phyloP scores from a whole-genome alignment of 139 green algal genomes.

The Edaphochlamys debaryana region DNA sequence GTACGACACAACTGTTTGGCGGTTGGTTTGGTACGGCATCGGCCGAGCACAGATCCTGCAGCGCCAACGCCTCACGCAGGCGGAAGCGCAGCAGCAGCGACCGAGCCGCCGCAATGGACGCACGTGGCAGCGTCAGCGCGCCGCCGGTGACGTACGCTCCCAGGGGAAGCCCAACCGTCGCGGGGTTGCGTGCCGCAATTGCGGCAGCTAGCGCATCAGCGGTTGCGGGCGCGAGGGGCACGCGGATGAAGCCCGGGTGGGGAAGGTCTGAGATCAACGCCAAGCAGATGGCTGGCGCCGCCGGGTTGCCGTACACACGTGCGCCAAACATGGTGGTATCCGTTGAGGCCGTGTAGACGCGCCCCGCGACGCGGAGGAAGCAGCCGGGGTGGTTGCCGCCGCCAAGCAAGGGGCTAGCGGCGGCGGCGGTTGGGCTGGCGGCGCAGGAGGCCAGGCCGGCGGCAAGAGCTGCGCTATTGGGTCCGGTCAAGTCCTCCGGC shows the following conservation, averaged over 20 bases:
- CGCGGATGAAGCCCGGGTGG: too few species aligned
- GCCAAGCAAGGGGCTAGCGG: neutral
- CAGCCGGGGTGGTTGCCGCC: too few species aligned
- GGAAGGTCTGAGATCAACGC: too few species aligned
- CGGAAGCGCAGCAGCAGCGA: neutral
- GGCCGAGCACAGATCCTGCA: conserved; percentile 26
- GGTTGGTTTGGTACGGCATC: conserved; percentile 3
- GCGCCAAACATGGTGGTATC: too few species aligned
- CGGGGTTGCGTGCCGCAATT: too few species aligned
- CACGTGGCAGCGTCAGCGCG: neutral
- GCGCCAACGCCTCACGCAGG: neutral
- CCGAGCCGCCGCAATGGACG: neutral
- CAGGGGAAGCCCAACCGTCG: neutral
- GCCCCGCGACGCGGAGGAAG: too few species aligned
- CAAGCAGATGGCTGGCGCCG: too few species aligned
- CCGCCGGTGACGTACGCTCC: neutral
- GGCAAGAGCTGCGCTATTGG: neutral
- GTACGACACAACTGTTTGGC: conserved; percentile 16
- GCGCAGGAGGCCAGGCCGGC: too few species aligned
- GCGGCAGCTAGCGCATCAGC: too few species aligned
- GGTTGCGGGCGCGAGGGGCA: too few species aligned
- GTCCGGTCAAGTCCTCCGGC: neutral
- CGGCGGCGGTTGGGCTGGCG: neutral
- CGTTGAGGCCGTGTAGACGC: too few species aligned
- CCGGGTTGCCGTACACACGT: too few species aligned